Base-by-base conservation (phyloP, 2,329 filamentous ascomycete genomes). In the Capronia epimyces region DNA sequence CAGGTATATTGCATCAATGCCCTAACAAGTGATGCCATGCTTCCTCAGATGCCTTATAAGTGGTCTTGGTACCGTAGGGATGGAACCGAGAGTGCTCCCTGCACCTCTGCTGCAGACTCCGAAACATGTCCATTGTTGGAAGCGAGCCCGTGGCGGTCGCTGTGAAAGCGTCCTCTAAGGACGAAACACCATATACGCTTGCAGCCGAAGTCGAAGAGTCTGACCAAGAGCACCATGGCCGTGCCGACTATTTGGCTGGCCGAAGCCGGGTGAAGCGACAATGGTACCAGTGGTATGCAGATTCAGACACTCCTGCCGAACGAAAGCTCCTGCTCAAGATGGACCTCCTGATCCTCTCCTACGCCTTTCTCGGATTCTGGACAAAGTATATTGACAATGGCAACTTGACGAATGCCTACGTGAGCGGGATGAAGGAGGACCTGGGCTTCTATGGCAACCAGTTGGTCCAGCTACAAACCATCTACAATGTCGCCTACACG, bases 391-490 rank as follows among this genome's bases (percentile, higher is more conserved):
- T 76, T 12, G 74, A 76, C 55, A 66, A 67, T 34, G 70, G 68
- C 52, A 73, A 75, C 50, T 62, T 76, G 37, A 69, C 69, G 52
- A 60, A 60, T 52, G 57, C 57, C 27, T 60, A 53, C 46, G 55
- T 60, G 20, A 56, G 52, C 3, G 57, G 55, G 1, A 58, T 60
- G 72, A 69, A 76, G 58, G 71, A 76, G 56, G 75, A 78, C 44
- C 65, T 78, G 0, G 55, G 64, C 1, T 64, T 79, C 20, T 69
- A 71, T 36, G 69, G 70, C 1, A 78, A 78, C 55, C 67, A 80
- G 49, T 64, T 77, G 40, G 68, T 63, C 10, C 74, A 55, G 32
- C 48, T 55, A 36, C 43, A 49, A 10, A 49, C 44, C 13, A 44
- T 51, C 25, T 55, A 49, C 36, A 52, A 46, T 25, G 49, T 45